Conservation (phyloP, 345 rosid species). For the Angophora floribunda region DNA sequence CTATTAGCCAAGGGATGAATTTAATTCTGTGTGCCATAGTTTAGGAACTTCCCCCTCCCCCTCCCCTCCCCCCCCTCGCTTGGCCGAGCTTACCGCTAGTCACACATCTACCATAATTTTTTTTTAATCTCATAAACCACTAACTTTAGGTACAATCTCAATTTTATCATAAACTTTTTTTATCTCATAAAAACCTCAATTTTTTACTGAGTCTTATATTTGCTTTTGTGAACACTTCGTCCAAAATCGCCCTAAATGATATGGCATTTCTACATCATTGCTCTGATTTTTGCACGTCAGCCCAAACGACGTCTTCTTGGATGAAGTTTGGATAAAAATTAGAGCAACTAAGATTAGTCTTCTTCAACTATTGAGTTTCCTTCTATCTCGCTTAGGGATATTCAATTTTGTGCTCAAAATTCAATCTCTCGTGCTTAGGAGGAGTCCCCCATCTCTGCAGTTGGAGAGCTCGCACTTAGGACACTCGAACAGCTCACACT, state of each 20-base stretch:
- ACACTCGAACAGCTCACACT: background rate
- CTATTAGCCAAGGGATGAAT: too few species aligned
- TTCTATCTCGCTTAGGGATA: background rate
- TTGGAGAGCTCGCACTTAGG: background rate
- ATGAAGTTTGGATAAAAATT: background rate
- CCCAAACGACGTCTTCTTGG: background rate
- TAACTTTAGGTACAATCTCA: too few species aligned
- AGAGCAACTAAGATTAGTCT: background rate
- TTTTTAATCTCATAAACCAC: too few species aligned
- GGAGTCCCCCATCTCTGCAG: background rate
- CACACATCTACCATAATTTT: too few species aligned
- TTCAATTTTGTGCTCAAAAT: too few species aligned
- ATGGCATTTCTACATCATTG: background rate
- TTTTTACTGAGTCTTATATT: background rate
- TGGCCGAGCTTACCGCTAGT: too few species aligned
- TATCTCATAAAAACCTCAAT: too few species aligned
- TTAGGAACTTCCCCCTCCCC: too few species aligned
- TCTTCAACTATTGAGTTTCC: background rate
- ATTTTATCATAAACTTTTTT: too few species aligned
- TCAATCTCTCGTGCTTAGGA: background rate
- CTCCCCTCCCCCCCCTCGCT: too few species aligned
- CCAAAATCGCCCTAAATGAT: background rate
- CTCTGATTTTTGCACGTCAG: background rate
- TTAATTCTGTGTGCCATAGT: too few species aligned
- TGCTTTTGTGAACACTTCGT: background rate